A percentile compares a stretch with the other conserved stretches of the same genome.
Evolutionary conservation across 768 basidiomycete species (phyloP).

Genomic region (Suillus sp.): DNA sequence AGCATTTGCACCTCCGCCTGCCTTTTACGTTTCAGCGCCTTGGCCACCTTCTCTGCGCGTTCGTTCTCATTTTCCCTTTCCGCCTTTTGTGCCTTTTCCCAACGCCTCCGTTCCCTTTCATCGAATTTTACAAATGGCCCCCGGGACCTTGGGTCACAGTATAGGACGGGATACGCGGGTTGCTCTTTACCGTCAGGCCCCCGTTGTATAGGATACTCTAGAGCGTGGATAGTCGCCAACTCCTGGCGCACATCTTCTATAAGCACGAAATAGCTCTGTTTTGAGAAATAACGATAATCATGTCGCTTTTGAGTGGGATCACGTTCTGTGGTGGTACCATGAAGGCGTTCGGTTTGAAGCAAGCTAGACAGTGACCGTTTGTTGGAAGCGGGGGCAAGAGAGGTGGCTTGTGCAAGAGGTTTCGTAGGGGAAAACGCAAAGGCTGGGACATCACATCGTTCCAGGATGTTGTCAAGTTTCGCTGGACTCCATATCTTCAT

Average conservation of each 20-base stretch:
- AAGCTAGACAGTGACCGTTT: constrained; percentile 60
- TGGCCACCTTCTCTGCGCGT: constrained; percentile 27
- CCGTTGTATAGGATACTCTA: constrained; percentile 72
- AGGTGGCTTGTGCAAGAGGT: constrained; percentile 32
- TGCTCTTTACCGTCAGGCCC: constrained; percentile 53
- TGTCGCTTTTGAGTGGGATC: constrained; percentile 87
- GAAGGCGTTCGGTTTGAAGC: constrained; percentile 78
- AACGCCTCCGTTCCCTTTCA: constrained; percentile 67
- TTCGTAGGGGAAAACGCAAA: constrained; percentile 27
- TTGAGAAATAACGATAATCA: constrained; percentile 85
- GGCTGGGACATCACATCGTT: constrained; percentile 56
- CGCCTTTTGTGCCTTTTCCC: constrained; percentile 54
- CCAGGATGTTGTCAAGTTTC: constrained; percentile 72
- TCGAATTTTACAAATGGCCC: constrained; percentile 79
- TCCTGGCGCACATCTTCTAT: constrained; percentile 89
- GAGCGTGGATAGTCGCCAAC: constrained; percentile 79
- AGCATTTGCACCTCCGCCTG: constrained; percentile 31
- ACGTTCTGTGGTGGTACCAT: constrained; percentile 85
- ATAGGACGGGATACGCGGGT: constrained; percentile 80
- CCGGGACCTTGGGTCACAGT: constrained; percentile 73
- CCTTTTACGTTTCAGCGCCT: constrained; percentile 31
- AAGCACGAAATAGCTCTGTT: constrained; percentile 75
- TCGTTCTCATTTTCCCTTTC: constrained; percentile 42
- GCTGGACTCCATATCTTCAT: constrained; percentile 86
- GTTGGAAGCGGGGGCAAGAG: constrained; percentile 32